A percentile compares a stretch with the other conserved stretches of the same genome.
phyloP scores from a whole-genome alignment of 129 eudicot genomes.

The Arctium lappa region DNA sequence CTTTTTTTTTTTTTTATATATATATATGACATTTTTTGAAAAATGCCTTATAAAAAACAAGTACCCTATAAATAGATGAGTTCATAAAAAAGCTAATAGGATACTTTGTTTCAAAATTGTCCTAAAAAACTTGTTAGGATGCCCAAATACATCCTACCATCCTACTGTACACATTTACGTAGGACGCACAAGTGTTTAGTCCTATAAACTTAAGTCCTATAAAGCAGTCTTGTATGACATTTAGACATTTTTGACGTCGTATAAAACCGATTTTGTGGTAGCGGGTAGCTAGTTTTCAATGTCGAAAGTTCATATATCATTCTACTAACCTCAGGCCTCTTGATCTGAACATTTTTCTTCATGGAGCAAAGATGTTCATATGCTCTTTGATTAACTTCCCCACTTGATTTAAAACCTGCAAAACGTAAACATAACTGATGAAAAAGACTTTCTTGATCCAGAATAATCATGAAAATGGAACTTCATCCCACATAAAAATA shows the following conservation, averaged over 20 bases:
- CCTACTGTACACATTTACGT: too few relatives aligned
- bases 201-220: neutral
- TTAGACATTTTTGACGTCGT: neutral
- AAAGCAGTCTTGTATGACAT: neutral
- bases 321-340: constrained; percentile 60
- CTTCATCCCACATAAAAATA: neutral
- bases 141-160: neutral
- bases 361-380: constrained; percentile 46
- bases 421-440: neutral
- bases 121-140: neutral
- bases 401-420: constrained; percentile 38
- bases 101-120: neutral
- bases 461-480: neutral
- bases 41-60: neutral
- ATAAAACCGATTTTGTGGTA: neutral
- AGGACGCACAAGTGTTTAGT: neutral
- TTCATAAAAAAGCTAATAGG: neutral
- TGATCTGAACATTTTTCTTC: constrained; percentile 47
- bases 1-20: too few relatives aligned
- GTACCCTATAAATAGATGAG: neutral
- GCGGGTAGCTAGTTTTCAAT: neutral
- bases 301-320: neutral
- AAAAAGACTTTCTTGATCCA: neutral
- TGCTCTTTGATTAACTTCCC: constrained; percentile 33
- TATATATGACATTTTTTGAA: neutral